A percentile compares a stretch with the other conserved stretches of the same genome.
Evolutionary conservation across 1,284 basidiomycete species (phyloP).

Genomic region (Ustilago xerochloae): DNA sequence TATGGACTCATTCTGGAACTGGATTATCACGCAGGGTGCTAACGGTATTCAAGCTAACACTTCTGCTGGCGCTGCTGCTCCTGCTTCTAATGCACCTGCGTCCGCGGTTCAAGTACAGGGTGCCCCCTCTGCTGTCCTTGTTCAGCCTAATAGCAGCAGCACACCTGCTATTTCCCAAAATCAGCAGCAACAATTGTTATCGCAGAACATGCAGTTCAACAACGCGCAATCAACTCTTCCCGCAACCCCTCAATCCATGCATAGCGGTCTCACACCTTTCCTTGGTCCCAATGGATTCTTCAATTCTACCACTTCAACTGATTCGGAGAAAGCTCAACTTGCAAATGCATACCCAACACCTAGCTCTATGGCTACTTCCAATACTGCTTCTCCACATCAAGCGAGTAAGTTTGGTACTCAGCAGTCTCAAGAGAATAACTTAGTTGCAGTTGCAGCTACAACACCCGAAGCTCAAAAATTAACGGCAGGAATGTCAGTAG

Average conservation of each 20-base stretch:
- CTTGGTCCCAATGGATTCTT: constrained; percentile 41
- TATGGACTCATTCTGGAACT: constrained; percentile 62
- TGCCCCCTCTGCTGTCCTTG: too few species aligned
- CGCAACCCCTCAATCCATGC: constrained; percentile 20
- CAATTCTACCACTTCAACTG: constrained; percentile 3
- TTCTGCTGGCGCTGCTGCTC: constrained; percentile 19
- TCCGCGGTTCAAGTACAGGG: too few species aligned
- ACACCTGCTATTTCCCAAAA: background rate
- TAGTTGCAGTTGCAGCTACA: background rate
- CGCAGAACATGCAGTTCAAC: constrained; percentile 1
- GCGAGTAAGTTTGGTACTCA: background rate
- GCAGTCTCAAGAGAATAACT: background rate
- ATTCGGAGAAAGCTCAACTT: background rate
- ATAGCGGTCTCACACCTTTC: constrained; percentile 39
- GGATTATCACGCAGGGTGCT: constrained; percentile 58
- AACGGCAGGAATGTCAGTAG: constrained; percentile 15
- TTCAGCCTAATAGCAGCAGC: too few species aligned
- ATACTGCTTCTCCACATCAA: constrained; percentile 2
- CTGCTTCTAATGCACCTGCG: too few species aligned
- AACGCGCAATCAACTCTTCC: constrained; percentile 5
- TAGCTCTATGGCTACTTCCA: constrained; percentile 18
- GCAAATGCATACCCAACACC: constrained; percentile 27
- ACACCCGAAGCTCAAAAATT: constrained; percentile 10
- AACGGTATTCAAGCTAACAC: constrained; percentile 21
- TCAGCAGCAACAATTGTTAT: constrained; percentile 1